phyloP scores from a whole-genome alignment of 805 yeast species.

The Kurtzmaniella fragi region DNA sequence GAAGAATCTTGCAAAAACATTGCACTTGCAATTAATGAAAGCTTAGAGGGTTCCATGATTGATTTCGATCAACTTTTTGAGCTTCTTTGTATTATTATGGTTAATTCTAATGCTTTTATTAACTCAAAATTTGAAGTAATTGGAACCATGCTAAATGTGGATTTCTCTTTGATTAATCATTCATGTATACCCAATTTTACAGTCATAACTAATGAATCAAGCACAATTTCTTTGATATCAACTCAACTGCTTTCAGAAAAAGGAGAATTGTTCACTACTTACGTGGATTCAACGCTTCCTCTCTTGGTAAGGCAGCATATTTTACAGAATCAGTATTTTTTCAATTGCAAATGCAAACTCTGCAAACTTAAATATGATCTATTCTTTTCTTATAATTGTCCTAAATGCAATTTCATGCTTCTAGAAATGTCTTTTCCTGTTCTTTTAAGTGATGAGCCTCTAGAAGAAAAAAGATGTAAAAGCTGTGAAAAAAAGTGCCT shows the following conservation, averaged over 20 bases:
- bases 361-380: not conserved
- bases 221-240: slow-evolving; percentile 1
- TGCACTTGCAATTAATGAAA: not conserved
- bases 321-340: not conserved
- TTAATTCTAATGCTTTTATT: slow-evolving; percentile 23
- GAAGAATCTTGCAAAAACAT: no score
- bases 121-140: slow-evolving; percentile 19
- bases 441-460: no score
- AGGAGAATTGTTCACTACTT: not conserved
- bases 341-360: slow-evolving; percentile 2
- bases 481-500: no score
- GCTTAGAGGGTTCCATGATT: not conserved
- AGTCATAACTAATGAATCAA: not conserved
- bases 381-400: slow-evolving; percentile 3
- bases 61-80: no score
- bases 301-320: not conserved
- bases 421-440: no score
- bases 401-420: not conserved
- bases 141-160: slow-evolving; percentile 33
- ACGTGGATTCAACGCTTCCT: not conserved
- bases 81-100: slow-evolving; percentile 11
- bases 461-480: no score
- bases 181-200: slow-evolving; percentile 33
- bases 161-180: slow-evolving; percentile 35
- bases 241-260: not conserved